Base-by-base conservation (phyloP, 164 flowering plant species). In the Stephania yunnanensis region DNA sequence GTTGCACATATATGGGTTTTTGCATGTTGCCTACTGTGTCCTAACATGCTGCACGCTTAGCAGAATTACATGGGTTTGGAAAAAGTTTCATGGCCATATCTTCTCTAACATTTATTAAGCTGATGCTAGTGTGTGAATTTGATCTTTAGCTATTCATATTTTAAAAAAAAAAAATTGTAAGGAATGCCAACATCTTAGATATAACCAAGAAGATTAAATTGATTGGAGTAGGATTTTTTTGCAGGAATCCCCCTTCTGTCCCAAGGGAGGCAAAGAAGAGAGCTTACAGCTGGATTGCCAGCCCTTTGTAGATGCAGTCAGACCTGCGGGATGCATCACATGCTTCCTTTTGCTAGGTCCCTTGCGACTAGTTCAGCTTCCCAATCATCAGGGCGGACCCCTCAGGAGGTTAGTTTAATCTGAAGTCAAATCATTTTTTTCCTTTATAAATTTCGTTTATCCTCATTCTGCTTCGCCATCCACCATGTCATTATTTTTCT, bases 281-380 rank as follows among this genome's bases (percentile, higher is more conserved):
- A 73, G 30, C 58, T 22, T 76, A 20, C 30, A 22, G 71, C 71
- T 44, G 61, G 75, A 71, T 73, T 61, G 22, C 75, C 45, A 22
- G 55, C 65, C 46, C 71, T 77, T 65, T 64, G 71, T 67, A 74
- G 61, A 71, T 50, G 75, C 22, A 29, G n/a, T 48, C 73, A 58
- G 70, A 31, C 46, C 52, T n/a, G 19, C 69, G 61, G 71, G 44
- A 29, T 50, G 42, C 55, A 20, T 44, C 55, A 55, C 31, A 71
- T 46, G 70, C 71, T 71, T 74, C 80, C 79, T 71, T 72, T 50
- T 55, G 81, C 67, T 70, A 78, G 85, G 67, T 69, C 74, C 44
- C 75, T 83, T 45, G 81, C 82, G 13, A 78, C 85, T 70, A 79
- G 48, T 63, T 77, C 83, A 58, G 80, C 72, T 76, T 78, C 85